phyloP scores from a whole-genome alignment of 805 yeast genomes.

The Scheffersomyces amazonensis region DNA sequence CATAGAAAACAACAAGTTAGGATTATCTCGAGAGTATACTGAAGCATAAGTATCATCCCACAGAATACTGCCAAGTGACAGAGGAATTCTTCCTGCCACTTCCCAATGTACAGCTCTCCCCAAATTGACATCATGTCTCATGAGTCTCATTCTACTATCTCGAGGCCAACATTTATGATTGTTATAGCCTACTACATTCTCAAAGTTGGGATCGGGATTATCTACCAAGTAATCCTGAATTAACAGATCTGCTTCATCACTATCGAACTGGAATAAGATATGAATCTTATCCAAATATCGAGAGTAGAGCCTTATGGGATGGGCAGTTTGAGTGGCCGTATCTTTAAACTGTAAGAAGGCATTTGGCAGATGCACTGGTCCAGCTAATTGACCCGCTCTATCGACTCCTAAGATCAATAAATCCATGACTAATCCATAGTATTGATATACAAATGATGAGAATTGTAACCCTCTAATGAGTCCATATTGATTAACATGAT shows the following conservation, averaged over 20 bases:
- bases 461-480: slow-evolving; percentile 85
- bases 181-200: slow-evolving; percentile 79
- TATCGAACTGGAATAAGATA: slow-evolving; percentile 71
- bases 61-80: slow-evolving; percentile 62
- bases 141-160: slow-evolving; percentile 84
- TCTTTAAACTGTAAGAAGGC: slow-evolving; percentile 73
- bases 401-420: slow-evolving; percentile 79
- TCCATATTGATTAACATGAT: slow-evolving; percentile 86
- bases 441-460: slow-evolving; percentile 85
- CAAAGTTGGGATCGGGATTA: slow-evolving; percentile 91
- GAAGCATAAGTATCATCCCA: slow-evolving; percentile 86
- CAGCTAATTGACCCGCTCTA: slow-evolving; percentile 85
- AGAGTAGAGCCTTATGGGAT: slow-evolving; percentile 78
- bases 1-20: slow-evolving; percentile 84
- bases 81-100: slow-evolving; percentile 73
- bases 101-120: slow-evolving; percentile 96
- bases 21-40: slow-evolving; percentile 87
- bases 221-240: slow-evolving; percentile 74
- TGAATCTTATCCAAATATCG: slow-evolving; percentile 83
- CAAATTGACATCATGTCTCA: slow-evolving; percentile 86
- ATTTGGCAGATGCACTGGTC: slow-evolving; percentile 67
- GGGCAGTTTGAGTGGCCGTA: slow-evolving; percentile 53
- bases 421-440: slow-evolving; percentile 84
- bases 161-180: slow-evolving; percentile 94
- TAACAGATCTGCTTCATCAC: slow-evolving; percentile 71